Conservation (phyloP, 495 filamentous ascomycete species). For the Xylaria palmicola region DNA sequence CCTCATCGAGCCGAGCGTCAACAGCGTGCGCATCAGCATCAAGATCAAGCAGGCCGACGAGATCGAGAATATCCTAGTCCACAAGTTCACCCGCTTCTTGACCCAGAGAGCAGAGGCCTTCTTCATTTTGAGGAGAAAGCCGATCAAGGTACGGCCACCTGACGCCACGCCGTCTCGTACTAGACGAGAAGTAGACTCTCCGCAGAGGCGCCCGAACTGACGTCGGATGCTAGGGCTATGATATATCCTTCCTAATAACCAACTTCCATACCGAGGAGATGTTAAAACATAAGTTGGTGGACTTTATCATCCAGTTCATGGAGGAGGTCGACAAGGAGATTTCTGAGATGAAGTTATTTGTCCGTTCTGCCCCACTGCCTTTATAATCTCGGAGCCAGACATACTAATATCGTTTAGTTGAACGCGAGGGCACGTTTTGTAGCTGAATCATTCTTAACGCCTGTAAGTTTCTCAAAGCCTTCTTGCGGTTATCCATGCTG, state of each 20-base stretch:
- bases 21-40: conserved; percentile 92
- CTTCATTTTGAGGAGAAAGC: conserved; percentile 92
- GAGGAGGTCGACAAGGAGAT: conserved; percentile 99
- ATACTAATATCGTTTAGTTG: conserved; percentile 57
- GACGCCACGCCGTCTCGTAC: neutral
- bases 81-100: conserved; percentile 96
- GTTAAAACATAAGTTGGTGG: conserved; percentile 97
- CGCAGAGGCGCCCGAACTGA: conserved; percentile 15
- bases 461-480: conserved; percentile 55
- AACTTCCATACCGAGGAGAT: conserved; percentile 98
- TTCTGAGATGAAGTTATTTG: conserved; percentile 99
- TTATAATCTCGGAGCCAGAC: neutral
- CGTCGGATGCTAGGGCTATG: conserved; percentile 71
- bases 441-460: conserved; percentile 95
- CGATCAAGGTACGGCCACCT: conserved; percentile 77
- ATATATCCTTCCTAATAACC: conserved; percentile 97
- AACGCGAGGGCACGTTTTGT: conserved; percentile 98
- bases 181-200: neutral
- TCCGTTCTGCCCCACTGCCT: conserved; percentile 50
- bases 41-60: conserved; percentile 99
- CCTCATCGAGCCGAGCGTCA: conserved; percentile 90
- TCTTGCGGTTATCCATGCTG: neutral
- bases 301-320: conserved; percentile 99
- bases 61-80: conserved; percentile 94
- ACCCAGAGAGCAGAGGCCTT: conserved; percentile 96